Percentiles rank a stretch among this genome's conserved stretches.
Evolutionary conservation across 352 stramenopile species (phyloP).

Genomic region (Globisporangium abappressorium): DNA sequence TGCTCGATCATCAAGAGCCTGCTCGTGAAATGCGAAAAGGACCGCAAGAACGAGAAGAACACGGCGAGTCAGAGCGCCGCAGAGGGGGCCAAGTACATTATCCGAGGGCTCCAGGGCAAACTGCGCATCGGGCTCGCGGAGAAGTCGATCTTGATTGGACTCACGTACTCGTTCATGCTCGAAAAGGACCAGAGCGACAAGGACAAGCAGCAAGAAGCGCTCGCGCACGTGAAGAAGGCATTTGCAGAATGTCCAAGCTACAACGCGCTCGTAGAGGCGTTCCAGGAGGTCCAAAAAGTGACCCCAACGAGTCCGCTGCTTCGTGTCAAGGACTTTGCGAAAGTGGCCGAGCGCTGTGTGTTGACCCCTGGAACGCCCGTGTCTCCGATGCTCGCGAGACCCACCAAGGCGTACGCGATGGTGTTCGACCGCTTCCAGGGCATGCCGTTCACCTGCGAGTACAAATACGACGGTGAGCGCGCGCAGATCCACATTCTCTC

Average conservation of each 20-base stretch:
- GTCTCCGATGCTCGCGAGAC: slow-evolving; percentile 98
- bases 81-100: slow-evolving; percentile 96
- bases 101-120: slow-evolving; percentile 97
- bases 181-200: slow-evolving; percentile 82
- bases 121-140: slow-evolving; percentile 97
- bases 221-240: slow-evolving; percentile 96
- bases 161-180: slow-evolving; percentile 95
- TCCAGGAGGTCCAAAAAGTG: slow-evolving; percentile 62
- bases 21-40: slow-evolving; percentile 90
- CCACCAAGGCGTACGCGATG: slow-evolving; percentile 95
- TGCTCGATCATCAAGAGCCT: slow-evolving; percentile 97
- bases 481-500: slow-evolving; percentile 93
- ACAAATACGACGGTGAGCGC: slow-evolving; percentile 99
- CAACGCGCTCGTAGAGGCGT: slow-evolving; percentile 91
- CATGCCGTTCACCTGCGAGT: slow-evolving; percentile 97
- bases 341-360: slow-evolving; percentile 78
- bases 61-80: slow-evolving; percentile 42
- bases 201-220: slow-evolving; percentile 86
- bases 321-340: slow-evolving; percentile 49
- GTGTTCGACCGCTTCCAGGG: slow-evolving; percentile 97
- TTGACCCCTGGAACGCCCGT: slow-evolving; percentile 96
- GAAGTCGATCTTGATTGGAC: slow-evolving; percentile 95
- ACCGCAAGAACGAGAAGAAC: slow-evolving; percentile 54
- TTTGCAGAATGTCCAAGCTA: slow-evolving; percentile 97
- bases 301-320: slow-evolving; percentile 39